Evolutionary conservation across 441 rosid genomes (phyloP), one percentile per base, ranked within the genome.

Genomic region (Gossypium schwendimanii): DNA sequence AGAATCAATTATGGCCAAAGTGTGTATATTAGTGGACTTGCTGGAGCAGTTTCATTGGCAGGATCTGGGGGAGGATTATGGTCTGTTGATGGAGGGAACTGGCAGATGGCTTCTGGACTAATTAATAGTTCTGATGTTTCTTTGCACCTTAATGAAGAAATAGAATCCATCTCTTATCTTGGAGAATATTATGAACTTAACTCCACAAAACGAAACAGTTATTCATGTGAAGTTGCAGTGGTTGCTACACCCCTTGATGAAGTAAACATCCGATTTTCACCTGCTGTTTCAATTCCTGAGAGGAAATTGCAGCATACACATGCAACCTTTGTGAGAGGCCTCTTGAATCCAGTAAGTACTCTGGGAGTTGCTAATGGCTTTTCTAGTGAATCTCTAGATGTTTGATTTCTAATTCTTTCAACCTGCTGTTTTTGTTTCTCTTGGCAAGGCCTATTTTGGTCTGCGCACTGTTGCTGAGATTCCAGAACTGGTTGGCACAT

Each of bases 11-110:
- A 94, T 76, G 98, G 98, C 54, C 97, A 92, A 80, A 92, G 93
- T 78, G 81, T 84, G 64, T 68, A 45, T 33, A 90, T 94, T 72
- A 94, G 96, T 44, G 97, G 98, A 77, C 88, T 94, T 74, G 97
- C 97, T 11, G 98, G 98, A 69, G 98, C 95, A 54, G 97, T 90
- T 78, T 94, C 98, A 53, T 63, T 92, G 89, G 98, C 98, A 7
- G 98, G 97, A 70, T 88, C 97, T 31, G 97, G 88, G 53, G 95
- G 84, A 63, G 91, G 87, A 52, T 85, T 94, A 71, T 94, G 98
- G 98, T 76, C 96, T 6, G 76, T 94, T 74, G 86, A 89, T 82
- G 97, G 95, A 76, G 98, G 98, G 33, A 94, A 94, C 76, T 90
- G 95, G 92, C 94, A 87, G 87, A 88, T 94, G 92, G 97, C 94